Conservation (phyloP, 768 basidiomycete genomes). For the Tulasnella sp. region DNA sequence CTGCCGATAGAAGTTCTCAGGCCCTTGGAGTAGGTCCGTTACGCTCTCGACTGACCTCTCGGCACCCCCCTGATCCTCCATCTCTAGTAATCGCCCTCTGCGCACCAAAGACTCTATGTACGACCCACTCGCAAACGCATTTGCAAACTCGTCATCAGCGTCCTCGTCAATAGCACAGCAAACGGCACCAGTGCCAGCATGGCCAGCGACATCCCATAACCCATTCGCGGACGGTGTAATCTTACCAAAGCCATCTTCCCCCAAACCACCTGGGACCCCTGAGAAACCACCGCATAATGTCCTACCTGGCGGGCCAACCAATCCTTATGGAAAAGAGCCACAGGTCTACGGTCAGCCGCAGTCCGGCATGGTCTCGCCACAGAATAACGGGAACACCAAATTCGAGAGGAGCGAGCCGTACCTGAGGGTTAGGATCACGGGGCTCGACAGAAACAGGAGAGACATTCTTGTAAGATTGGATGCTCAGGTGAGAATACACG, state of each 20-base stretch:
- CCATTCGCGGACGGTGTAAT: conserved; percentile 10
- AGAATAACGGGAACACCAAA: conserved; percentile 42
- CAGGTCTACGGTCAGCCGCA: conserved; percentile 83
- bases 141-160: not conserved
- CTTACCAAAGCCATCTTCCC: conserved; percentile 4
- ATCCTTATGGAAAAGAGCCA: conserved; percentile 65
- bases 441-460: conserved; percentile 86
- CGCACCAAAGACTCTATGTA: not conserved
- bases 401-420: conserved; percentile 75
- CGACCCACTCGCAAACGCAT: not conserved
- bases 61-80: not conserved
- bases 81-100: not conserved
- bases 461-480: conserved; percentile 92
- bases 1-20: not conserved
- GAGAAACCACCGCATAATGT: conserved; percentile 1
- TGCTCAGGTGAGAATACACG: conserved; percentile 57
- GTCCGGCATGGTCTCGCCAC: conserved; percentile 69
- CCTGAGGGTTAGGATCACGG: conserved; percentile 79
- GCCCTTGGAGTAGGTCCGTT: not conserved
- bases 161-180: not conserved
- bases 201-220: conserved; percentile 9
- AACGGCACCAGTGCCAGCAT: not conserved
- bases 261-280: conserved; percentile 5
- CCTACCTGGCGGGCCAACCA: conserved; percentile 25
- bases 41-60: not conserved